Base-by-base conservation (phyloP, 2,329 filamentous ascomycete species). In the Cadophora sp. region DNA sequence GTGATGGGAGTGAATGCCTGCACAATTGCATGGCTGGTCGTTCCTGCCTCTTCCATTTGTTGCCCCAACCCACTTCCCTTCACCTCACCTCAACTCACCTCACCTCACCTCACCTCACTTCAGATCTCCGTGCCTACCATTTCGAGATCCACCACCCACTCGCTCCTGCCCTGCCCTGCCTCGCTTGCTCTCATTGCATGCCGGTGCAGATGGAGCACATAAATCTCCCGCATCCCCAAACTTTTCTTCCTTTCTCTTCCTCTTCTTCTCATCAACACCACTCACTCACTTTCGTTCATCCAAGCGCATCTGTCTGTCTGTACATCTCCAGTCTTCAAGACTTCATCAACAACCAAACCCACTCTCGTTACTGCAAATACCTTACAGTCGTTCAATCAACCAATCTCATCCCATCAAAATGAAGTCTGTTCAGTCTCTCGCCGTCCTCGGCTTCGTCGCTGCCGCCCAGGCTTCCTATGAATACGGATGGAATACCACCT, bases 371-470 rank as follows among this genome's bases (percentile, higher is more conserved):
- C 60, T 24, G n/a, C 45, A 67, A 63, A n/a, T 7, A 45, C 14
- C 59, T 18, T 61, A 63, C 68, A 66, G 67, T 70, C 68, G 59
- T 67, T 72, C 71, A 1, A 30, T 30, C 27, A 30, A 30, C 27
- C 27, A 30, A 30, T 4, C 27, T 30, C 27, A 59, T 27, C 16
- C 59, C 58, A 24, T 63, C 63, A 73, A 71, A 56, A 77, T 77
- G 76, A 74, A 73, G 72, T 68, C 68, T 66, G 70, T 72, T 58
- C 61, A 71, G 58, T 68, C 69, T 64, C 66, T 74, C 69, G 61
- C 73, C 71, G 78, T 70, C 60, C 66, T 77, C 65, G 74, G 76
- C 66, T 71, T 76, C 63, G 65, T 73, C 53, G 70, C 75, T 43
- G 72, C 70, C 53, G 73, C 68, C 50, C 68, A 69, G 27, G 73